Conservation (phyloP, 108 stramenopile genomes). For the Licmophora abbreviata region DNA sequence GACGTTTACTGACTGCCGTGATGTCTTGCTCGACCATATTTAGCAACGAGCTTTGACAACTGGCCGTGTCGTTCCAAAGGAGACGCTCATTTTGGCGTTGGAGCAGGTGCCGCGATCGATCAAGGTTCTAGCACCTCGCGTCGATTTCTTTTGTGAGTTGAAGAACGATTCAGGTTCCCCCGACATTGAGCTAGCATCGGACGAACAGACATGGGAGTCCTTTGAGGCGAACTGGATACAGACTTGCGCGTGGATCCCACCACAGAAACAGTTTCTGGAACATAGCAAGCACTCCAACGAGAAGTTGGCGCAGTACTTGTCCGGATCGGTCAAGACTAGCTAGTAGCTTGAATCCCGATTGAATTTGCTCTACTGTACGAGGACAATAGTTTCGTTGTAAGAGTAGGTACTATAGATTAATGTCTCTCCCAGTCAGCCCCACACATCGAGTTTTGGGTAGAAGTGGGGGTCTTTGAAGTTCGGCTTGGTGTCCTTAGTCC, state of each 20-base stretch:
- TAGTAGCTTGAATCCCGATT: too few relatives aligned
- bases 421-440: too few relatives aligned
- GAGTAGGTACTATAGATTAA: too few relatives aligned
- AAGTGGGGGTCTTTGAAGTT: too few relatives aligned
- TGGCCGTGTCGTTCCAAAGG: conserved; percentile 67
- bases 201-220: conserved; percentile 52
- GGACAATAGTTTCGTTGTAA: too few relatives aligned
- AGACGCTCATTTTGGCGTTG: conserved; percentile 50
- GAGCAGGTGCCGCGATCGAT: conserved; percentile 76
- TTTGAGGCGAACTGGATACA: conserved; percentile 70
- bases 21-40: background rate
- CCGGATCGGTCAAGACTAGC: too few relatives aligned
- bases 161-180: conserved; percentile 44
- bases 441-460: too few relatives aligned
- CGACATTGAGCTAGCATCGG: conserved; percentile 51
- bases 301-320: too few relatives aligned
- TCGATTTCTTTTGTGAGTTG: conserved; percentile 69
- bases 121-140: conserved; percentile 43
- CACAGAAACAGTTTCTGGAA: too few relatives aligned
- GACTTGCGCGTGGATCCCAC: conserved; percentile 25
- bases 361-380: too few relatives aligned
- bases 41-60: conserved; percentile 46
- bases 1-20: background rate
- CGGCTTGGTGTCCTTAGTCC: too few relatives aligned
- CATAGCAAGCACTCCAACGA: too few relatives aligned